A percentile compares a stretch with the other conserved stretches of the same genome.
phyloP scores from a whole-genome alignment of 345 rosid genomes.

The Firmiana major region DNA sequence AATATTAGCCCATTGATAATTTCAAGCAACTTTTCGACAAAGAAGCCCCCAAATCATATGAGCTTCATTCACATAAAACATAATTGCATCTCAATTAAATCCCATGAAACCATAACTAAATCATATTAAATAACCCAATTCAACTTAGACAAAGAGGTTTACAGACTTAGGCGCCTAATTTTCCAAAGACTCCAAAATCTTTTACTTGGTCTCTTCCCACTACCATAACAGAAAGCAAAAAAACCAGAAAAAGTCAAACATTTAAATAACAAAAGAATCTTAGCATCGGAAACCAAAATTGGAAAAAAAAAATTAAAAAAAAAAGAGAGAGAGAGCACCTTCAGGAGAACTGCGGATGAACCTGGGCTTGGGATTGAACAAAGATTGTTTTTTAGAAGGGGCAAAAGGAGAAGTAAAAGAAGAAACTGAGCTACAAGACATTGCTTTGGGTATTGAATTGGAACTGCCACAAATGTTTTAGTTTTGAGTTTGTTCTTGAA shows the following conservation, averaged over 20 bases:
- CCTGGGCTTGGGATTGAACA: slow-evolving; percentile 35
- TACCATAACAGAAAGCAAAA: too few species aligned
- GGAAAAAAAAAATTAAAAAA: too few species aligned
- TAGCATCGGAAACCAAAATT: neutral
- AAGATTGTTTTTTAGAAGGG: slow-evolving; percentile 32
- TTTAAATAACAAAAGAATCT: neutral
- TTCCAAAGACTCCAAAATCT: neutral
- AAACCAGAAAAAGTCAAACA: slow-evolving; percentile 4
- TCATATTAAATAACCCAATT: neutral
- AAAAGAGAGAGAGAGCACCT: slow-evolving; percentile 48
- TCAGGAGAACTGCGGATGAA: slow-evolving; percentile 56
- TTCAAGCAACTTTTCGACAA: neutral
- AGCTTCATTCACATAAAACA: neutral
- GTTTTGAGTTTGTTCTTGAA: neutral
- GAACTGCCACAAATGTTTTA: neutral
- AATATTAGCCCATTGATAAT: neutral
- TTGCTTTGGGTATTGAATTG: neutral
- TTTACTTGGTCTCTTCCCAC: neutral
- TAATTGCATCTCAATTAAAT: neutral
- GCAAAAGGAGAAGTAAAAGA: slow-evolving; percentile 35
- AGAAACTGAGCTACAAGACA: slow-evolving; percentile 50
- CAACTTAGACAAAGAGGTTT: neutral
- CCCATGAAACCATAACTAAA: neutral
- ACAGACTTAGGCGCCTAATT: neutral
- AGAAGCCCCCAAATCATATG: neutral